phyloP scores from a whole-genome alignment of 345 rosid genomes.

The Brassica juncea region DNA sequence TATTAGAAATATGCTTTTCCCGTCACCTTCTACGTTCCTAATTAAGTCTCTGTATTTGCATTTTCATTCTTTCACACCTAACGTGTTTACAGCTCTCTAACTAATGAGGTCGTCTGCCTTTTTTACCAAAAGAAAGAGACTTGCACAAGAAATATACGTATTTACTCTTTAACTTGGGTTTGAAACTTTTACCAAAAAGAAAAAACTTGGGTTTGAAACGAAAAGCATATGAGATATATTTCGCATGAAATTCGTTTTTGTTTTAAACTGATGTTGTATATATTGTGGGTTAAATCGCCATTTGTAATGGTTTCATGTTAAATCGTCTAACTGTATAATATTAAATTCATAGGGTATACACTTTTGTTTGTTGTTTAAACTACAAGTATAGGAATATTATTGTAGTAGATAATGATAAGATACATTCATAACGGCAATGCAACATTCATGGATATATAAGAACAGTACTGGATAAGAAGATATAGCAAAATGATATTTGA shows the following conservation, averaged over 20 bases:
- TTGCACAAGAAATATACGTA: neutral
- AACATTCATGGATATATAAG: too few species aligned
- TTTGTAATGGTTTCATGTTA: neutral
- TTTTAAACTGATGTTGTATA: neutral
- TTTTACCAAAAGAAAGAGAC: slow-evolving; percentile 9
- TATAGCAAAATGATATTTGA: neutral
- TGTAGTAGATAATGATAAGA: neutral
- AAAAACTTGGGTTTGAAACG: neutral
- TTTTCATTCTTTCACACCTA: slow-evolving; percentile 13
- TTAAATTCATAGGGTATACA: neutral
- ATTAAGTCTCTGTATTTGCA: neutral
- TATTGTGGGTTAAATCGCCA: neutral
- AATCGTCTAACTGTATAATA: neutral
- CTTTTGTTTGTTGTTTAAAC: neutral
- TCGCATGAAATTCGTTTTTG: neutral
- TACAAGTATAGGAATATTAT: neutral
- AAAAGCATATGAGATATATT: neutral
- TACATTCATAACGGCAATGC: too few species aligned
- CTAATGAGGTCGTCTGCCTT: neutral
- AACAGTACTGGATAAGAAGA: too few species aligned
- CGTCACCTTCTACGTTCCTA: slow-evolving; percentile 39
- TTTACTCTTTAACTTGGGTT: neutral
- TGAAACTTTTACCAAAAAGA: too few species aligned
- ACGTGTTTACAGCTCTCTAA: neutral
- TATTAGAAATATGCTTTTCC: slow-evolving; percentile 43